These are phyloP conservation scores for Lachancea lanzarotensis DNA, from an alignment of 805 yeast species.

Conservation along the genomic window DNA sequence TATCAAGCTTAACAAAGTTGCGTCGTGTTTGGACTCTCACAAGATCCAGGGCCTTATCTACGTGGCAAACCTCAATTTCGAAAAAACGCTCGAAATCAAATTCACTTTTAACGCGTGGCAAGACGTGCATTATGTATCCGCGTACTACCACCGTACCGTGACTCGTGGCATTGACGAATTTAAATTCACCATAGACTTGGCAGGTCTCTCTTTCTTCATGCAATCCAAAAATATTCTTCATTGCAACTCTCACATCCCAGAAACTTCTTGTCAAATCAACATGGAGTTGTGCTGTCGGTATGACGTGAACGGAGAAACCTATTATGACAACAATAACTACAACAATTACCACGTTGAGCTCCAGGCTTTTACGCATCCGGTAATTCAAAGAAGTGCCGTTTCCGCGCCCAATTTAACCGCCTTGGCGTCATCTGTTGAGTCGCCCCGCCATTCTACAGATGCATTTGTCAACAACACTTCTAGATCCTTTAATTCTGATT, in stretches of 20 bases:
- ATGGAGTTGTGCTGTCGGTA: slow-evolving; percentile 31
- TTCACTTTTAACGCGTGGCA: slow-evolving; percentile 31
- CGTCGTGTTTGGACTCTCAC: slow-evolving; percentile 13
- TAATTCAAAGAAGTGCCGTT: background rate
- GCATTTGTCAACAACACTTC: background rate
- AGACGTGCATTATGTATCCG: slow-evolving; percentile 28
- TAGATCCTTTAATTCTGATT: slow-evolving; percentile 2
- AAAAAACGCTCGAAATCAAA: slow-evolving; percentile 30
- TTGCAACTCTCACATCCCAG: slow-evolving; percentile 10
- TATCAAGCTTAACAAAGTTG: slow-evolving; percentile 18
- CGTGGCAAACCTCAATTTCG: slow-evolving; percentile 30
- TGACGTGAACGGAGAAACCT: slow-evolving; percentile 30
- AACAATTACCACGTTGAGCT: slow-evolving; percentile 27
- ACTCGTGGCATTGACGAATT: slow-evolving; percentile 27
- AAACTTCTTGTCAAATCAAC: slow-evolving; percentile 15
- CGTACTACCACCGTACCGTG: slow-evolving; percentile 23
- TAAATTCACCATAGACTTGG: slow-evolving; percentile 26
- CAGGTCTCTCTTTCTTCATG: slow-evolving; percentile 24
- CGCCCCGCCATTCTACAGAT: slow-evolving; percentile 1
- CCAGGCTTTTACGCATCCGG: slow-evolving; percentile 12
- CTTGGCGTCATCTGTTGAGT: background rate
- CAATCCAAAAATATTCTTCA: slow-evolving; percentile 20
- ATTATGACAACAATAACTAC: slow-evolving; percentile 32
- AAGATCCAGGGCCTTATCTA: slow-evolving; percentile 24
- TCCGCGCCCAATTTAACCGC: slow-evolving; percentile 2